phyloP scores from a whole-genome alignment of 148 eudicot genomes.

The Rhododendron griersonianum region DNA sequence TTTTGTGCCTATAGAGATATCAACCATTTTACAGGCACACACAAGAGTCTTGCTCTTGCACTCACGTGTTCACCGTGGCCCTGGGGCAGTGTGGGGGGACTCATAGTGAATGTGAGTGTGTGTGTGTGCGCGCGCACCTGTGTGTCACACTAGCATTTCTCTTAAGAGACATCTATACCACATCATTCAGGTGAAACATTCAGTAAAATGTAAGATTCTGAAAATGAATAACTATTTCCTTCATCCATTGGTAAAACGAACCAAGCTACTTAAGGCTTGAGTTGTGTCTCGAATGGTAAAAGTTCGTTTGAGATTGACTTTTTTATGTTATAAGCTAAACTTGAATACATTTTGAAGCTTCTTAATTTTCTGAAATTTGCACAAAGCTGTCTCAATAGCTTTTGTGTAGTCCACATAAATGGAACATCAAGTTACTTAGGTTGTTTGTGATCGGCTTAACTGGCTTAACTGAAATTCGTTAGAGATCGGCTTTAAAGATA shows the following conservation, averaged over 20 bases:
- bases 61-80: not conserved
- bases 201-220: not conserved
- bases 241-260: not conserved
- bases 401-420: too few relatives aligned
- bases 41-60: not conserved
- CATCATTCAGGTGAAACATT: not conserved
- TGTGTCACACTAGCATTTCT: not conserved
- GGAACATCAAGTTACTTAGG: too few relatives aligned
- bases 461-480: too few relatives aligned
- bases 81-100: too few relatives aligned
- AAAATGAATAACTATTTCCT: not conserved
- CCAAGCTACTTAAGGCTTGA: not conserved
- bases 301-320: not conserved
- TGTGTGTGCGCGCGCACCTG: not conserved
- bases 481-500: too few relatives aligned
- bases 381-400: too few relatives aligned
- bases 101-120: not conserved
- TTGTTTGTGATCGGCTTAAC: too few relatives aligned
- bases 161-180: not conserved
- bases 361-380: not conserved
- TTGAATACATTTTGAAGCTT: not conserved
- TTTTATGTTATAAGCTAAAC: not conserved
- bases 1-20: not conserved
- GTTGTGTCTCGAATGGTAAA: not conserved
- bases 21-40: not conserved